Evolutionary conservation across 2,329 filamentous ascomycete genomes (phyloP).

Genomic region (Niveomyces coronatus): DNA sequence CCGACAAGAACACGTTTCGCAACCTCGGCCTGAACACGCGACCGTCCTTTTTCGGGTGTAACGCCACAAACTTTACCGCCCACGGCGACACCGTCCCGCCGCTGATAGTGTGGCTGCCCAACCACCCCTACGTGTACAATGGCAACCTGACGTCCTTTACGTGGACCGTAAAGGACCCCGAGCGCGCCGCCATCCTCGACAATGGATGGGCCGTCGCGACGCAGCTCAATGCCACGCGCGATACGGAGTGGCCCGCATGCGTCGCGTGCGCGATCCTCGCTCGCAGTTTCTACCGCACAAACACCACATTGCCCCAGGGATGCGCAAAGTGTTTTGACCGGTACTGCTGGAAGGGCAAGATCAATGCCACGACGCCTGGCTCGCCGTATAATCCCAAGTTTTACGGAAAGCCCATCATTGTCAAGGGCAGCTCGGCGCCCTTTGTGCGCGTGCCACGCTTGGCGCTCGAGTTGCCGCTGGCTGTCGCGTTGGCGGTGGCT

Average conservation of each 20-base stretch:
- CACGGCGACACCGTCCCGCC: slow-evolving; percentile 35
- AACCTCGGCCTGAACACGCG: slow-evolving; percentile 63
- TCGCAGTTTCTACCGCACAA: slow-evolving; percentile 57
- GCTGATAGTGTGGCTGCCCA: slow-evolving; percentile 74
- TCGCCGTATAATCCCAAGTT: slow-evolving; percentile 29
- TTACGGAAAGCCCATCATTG: slow-evolving; percentile 8
- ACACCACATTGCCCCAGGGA: slow-evolving; percentile 50
- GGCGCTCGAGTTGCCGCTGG: too few species aligned
- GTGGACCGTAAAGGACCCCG: slow-evolving; percentile 45
- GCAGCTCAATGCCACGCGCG: slow-evolving; percentile 62
- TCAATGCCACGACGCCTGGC: slow-evolving; percentile 18
- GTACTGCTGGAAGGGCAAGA: slow-evolving; percentile 81
- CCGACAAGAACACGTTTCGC: slow-evolving; percentile 62
- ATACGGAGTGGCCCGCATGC: slow-evolving; percentile 63
- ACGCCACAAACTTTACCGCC: slow-evolving; percentile 41
- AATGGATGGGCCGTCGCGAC: slow-evolving; percentile 77
- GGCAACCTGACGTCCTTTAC: slow-evolving; percentile 70
- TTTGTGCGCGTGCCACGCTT: too few species aligned
- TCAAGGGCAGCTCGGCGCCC: slow-evolving; percentile 13
- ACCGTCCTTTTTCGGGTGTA: slow-evolving; percentile 75
- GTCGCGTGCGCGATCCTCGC: slow-evolving; percentile 72
- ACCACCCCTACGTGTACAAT: slow-evolving; percentile 59
- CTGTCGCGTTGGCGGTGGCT: too few species aligned
- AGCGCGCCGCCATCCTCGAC: slow-evolving; percentile 63
- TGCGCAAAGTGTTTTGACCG: slow-evolving; percentile 63